These are phyloP conservation scores for Neurospora sp. DNA, from an alignment of 495 filamentous ascomycete genomes.

Conservation along the genomic window DNA sequence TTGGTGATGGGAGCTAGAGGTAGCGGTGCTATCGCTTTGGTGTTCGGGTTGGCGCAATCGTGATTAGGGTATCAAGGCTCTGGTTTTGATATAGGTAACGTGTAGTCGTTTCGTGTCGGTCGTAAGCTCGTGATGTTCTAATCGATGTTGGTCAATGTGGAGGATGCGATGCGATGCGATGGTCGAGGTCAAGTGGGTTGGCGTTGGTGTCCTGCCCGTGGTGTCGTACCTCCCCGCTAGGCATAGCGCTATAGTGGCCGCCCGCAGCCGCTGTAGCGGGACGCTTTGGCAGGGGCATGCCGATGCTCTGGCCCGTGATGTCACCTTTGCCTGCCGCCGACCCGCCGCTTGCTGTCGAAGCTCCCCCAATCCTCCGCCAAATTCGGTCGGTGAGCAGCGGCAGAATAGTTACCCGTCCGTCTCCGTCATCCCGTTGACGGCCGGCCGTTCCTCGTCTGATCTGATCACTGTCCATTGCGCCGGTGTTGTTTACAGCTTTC, in stretches of 20 bases:
- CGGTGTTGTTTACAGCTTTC: not conserved
- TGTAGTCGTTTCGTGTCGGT: not conserved
- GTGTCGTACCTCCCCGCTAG: not conserved
- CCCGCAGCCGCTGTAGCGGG: conserved; percentile 1
- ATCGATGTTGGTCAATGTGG: not conserved
- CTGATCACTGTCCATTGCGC: not conserved
- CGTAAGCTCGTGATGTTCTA: not conserved
- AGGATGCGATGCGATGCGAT: not conserved
- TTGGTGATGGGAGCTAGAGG: not conserved
- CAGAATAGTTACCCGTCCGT: conserved; percentile 1
- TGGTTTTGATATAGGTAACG: no score
- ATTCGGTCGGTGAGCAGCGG: conserved; percentile 5
- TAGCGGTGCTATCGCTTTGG: not conserved
- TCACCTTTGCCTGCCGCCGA: not conserved
- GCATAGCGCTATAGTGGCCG: not conserved
- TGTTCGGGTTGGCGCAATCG: not conserved
- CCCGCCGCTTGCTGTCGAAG: not conserved
- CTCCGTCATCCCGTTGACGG: not conserved
- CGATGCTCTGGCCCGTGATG: not conserved
- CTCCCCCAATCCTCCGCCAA: not conserved
- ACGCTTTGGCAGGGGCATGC: conserved; percentile 2
- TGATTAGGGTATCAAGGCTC: not conserved
- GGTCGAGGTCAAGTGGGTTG: not conserved
- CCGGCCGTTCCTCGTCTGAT: not conserved
- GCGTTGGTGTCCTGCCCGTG: not conserved